These are phyloP conservation scores for Mortierella hygrophila DNA, from an alignment of 192 early-diverging fungal species.

Conservation along the genomic window DNA sequence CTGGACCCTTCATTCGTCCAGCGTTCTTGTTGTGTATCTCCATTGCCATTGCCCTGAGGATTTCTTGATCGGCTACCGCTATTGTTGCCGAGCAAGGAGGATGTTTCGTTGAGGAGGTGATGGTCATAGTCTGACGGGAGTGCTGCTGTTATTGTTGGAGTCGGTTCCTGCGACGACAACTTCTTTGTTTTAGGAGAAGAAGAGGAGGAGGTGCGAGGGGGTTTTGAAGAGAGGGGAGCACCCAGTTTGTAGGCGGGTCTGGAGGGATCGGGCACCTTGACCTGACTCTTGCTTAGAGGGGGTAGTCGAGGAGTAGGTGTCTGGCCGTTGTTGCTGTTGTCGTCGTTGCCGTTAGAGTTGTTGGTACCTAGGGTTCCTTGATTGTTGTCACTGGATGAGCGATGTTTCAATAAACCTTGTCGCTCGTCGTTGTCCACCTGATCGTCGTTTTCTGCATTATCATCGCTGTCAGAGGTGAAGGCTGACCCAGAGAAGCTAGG, in stretches of 20 bases:
- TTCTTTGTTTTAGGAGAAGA: background rate
- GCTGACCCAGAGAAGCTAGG: conserved; percentile 48
- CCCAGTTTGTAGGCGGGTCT: conserved; percentile 46
- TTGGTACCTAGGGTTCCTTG: background rate
- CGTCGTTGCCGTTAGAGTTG: background rate
- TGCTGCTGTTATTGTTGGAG: background rate
- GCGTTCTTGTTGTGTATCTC: background rate
- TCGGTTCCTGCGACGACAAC: background rate
- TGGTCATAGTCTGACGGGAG: background rate
- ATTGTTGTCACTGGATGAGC: background rate
- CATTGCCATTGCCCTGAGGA: background rate
- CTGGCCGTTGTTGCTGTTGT: background rate
- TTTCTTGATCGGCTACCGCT: conserved; percentile 7
- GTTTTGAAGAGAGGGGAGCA: conserved; percentile 18
- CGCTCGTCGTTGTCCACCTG: background rate
- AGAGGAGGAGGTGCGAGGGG: background rate
- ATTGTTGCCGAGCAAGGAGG: conserved; percentile 26
- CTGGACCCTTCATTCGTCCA: conserved; percentile 50
- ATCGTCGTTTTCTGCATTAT: background rate
- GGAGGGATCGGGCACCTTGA: conserved; percentile 35
- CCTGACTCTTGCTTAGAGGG: conserved; percentile 31
- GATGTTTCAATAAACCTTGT: conserved; percentile 3
- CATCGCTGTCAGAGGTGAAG: conserved; percentile 33
- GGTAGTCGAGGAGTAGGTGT: conserved; percentile 17
- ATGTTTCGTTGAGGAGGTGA: conserved; percentile 20